Conservation (phyloP, 805 yeast species). For the Pichia phayaonensis region DNA sequence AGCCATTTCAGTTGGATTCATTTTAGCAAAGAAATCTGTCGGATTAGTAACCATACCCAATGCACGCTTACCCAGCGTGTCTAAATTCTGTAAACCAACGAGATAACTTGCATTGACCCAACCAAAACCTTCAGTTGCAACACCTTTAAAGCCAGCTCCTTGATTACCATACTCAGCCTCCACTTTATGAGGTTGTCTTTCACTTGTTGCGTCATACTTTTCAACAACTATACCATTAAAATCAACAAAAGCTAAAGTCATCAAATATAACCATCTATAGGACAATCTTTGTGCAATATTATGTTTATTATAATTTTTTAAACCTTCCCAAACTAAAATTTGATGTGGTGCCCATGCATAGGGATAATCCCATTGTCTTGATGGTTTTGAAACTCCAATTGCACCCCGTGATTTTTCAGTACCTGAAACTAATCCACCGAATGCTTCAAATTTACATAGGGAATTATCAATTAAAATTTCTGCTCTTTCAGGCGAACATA, state of each 20-base stretch:
- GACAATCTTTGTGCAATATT: slow-evolving; percentile 63
- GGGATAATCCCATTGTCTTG: slow-evolving; percentile 97
- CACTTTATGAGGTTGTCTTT: slow-evolving; percentile 81
- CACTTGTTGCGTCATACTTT: slow-evolving; percentile 82
- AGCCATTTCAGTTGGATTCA: slow-evolving; percentile 36
- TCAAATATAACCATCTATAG: slow-evolving; percentile 83
- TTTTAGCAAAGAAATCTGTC: slow-evolving; percentile 44
- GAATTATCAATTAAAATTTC: slow-evolving; percentile 46
- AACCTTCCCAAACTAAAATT: slow-evolving; percentile 86
- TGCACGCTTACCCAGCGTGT: slow-evolving; percentile 62
- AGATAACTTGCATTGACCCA: slow-evolving; percentile 92
- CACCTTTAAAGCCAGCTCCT: slow-evolving; percentile 88
- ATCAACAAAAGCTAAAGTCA: slow-evolving; percentile 86
- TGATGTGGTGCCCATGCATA: slow-evolving; percentile 99
- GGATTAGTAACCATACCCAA: slow-evolving; percentile 78
- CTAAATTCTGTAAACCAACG: slow-evolving; percentile 61
- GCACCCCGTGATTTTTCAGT: slow-evolving; percentile 68
- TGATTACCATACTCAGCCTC: slow-evolving; percentile 97
- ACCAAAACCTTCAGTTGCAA: slow-evolving; percentile 93
- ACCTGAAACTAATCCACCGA: slow-evolving; percentile 87
- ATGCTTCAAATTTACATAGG: slow-evolving; percentile 65
- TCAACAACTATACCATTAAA: slow-evolving; percentile 93
- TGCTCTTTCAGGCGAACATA: slow-evolving; percentile 63
- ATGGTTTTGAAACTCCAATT: slow-evolving; percentile 63
- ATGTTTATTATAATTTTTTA: slow-evolving; percentile 58